Conservation (phyloP, 305 asterid species). For the Nicotiana rustica region DNA sequence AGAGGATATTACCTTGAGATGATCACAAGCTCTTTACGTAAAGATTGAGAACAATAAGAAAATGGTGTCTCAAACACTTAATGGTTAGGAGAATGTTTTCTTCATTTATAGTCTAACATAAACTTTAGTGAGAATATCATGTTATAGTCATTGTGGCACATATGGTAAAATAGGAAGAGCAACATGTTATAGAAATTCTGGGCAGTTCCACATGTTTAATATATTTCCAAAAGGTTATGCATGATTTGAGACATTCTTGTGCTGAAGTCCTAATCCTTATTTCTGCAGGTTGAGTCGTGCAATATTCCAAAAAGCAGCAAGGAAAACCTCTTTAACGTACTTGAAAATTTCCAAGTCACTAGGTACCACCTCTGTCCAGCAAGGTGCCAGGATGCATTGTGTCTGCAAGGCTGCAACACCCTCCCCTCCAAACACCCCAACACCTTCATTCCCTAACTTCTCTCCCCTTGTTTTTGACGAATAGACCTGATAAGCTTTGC, state of each 20-base stretch:
- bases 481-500: too few relatives aligned
- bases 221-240: not conserved
- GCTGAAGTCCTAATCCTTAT: not conserved
- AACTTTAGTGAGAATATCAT: not conserved
- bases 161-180: not conserved
- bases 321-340: not conserved
- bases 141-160: not conserved
- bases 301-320: slow-evolving; percentile 22
- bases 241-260: slow-evolving; percentile 30
- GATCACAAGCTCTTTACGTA: slow-evolving; percentile 18
- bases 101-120: slow-evolving; percentile 10
- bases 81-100: not conserved
- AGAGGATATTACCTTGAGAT: slow-evolving; percentile 29
- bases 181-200: not conserved
- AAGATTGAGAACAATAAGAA: not conserved
- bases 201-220: slow-evolving; percentile 28
- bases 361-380: slow-evolving; percentile 9
- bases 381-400: slow-evolving; percentile 2
- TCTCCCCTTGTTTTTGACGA: not conserved
- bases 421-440: not conserved
- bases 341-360: not conserved
- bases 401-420: not conserved
- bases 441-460: slow-evolving; percentile 1
- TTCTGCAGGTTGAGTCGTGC: slow-evolving; percentile 2
- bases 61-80: not conserved